These are phyloP conservation scores for Ceratocystis colombiana DNA, from an alignment of 2,329 filamentous ascomycete species.

Conservation along the genomic window DNA sequence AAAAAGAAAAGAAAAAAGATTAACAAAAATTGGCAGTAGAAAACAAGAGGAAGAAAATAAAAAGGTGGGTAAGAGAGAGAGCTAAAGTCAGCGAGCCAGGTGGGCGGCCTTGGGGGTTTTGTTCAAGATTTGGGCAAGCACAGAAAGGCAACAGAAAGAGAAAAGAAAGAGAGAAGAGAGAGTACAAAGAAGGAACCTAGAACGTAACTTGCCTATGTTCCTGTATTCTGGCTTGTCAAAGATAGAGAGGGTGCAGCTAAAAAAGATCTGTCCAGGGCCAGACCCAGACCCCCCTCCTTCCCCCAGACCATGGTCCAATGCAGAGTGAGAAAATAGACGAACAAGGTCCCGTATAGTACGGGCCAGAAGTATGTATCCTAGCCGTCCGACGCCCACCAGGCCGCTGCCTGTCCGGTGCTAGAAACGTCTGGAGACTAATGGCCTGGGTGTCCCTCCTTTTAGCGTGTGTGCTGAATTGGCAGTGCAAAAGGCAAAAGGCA, in stretches of 20 bases:
- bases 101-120: constrained; percentile 2
- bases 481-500: background rate
- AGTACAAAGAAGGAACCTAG: constrained; percentile 10
- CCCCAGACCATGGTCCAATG: background rate
- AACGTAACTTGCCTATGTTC: background rate
- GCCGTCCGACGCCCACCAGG: background rate
- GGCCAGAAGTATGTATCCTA: background rate
- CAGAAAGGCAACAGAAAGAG: background rate
- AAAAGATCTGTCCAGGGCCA: constrained; percentile 8
- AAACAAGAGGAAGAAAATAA: constrained; percentile 1
- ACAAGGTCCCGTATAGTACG: background rate
- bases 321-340: constrained; percentile 11
- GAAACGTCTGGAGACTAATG: background rate
- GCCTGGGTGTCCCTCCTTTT: background rate
- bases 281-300: background rate
- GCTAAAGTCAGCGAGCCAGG: background rate
- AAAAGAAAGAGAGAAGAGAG: background rate
- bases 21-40: background rate
- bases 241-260: constrained; percentile 12
- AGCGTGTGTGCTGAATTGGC: background rate
- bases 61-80: constrained; percentile 7
- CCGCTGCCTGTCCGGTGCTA: background rate
- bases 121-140: background rate
- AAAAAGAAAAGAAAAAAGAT: constrained; percentile 10
- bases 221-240: background rate